Percentiles rank a stretch among this genome's conserved stretches.
These are phyloP conservation scores for Ascocoryne sarcoides DNA, from an alignment of 2,329 filamentous ascomycete genomes.

Conservation along the genomic window DNA sequence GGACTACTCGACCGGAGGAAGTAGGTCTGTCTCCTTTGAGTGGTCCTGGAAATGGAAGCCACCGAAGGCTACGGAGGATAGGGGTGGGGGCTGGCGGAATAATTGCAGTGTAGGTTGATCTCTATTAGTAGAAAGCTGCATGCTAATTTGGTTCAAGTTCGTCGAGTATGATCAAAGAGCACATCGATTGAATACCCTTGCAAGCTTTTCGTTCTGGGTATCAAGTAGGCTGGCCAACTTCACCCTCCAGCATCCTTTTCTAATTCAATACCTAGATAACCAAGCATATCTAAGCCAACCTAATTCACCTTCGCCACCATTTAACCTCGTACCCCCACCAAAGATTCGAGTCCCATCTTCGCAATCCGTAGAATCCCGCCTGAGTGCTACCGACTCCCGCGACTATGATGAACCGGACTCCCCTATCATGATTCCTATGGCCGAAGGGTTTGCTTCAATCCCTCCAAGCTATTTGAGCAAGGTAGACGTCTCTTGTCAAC, in stretches of 20 bases:
- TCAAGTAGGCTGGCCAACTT: constrained; percentile 48
- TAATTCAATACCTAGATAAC: constrained; percentile 16
- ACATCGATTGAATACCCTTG: constrained; percentile 79
- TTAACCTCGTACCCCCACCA: constrained; percentile 64
- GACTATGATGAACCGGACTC: constrained; percentile 49
- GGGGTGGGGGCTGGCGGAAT: constrained; percentile 88
- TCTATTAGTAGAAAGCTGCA: not conserved
- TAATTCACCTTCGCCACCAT: constrained; percentile 59
- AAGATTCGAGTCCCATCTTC: constrained; percentile 77
- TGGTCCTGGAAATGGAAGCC: constrained; percentile 98
- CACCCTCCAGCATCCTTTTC: constrained; percentile 2
- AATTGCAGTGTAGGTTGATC: constrained; percentile 66
- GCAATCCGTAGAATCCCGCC: constrained; percentile 76
- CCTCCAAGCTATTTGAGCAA: constrained; percentile 45
- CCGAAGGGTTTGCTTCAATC: constrained; percentile 21
- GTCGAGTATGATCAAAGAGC: constrained; percentile 94
- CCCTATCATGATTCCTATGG: constrained; percentile 35
- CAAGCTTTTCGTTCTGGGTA: constrained; percentile 93
- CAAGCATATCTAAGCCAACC: constrained; percentile 43
- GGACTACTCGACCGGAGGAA: constrained; percentile 79
- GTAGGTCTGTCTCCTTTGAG: constrained; percentile 74
- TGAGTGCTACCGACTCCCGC: constrained; percentile 59
- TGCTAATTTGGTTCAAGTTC: constrained; percentile 48
- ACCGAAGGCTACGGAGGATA: constrained; percentile 72
- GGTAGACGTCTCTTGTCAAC: constrained; percentile 78